These are phyloP conservation scores for Candida glaebosa DNA, from an alignment of 805 yeast genomes.

Conservation along the genomic window DNA sequence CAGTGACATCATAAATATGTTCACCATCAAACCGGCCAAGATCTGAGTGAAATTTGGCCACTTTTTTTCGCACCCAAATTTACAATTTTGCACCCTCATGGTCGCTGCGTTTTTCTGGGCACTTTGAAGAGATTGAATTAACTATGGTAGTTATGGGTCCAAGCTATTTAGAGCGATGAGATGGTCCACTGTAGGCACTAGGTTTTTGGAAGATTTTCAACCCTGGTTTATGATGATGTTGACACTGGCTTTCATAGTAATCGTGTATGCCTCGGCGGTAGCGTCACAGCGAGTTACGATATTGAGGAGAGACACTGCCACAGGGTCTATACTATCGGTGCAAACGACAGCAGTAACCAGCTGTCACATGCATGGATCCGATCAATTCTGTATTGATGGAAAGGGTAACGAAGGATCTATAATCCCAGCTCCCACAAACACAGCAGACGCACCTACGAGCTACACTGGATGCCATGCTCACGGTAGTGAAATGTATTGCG, in stretches of 20 bases:
- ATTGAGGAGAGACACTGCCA: not conserved
- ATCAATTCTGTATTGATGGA: conserved; percentile 17
- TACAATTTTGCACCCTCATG: not conserved
- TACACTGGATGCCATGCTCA: conserved; percentile 20
- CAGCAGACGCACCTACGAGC: conserved; percentile 10
- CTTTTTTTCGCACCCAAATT: not conserved
- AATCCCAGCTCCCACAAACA: conserved; percentile 16
- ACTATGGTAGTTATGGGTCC: not conserved
- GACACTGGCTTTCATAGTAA: not conserved
- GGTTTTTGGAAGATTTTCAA: too few species aligned
- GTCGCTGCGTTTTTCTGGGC: conserved; percentile 2
- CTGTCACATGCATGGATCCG: conserved; percentile 20
- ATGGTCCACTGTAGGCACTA: too few species aligned
- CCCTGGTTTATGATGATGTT: too few species aligned
- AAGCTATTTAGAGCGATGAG: not conserved
- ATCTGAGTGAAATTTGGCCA: too few species aligned
- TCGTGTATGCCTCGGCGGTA: not conserved
- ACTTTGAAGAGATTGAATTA: not conserved
- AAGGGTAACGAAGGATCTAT: conserved; percentile 21
- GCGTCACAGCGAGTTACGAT: not conserved
- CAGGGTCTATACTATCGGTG: not conserved
- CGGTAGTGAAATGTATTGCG: conserved; percentile 16
- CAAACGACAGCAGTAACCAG: conserved; percentile 10
- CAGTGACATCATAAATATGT: not conserved
- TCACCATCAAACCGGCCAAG: too few species aligned